A percentile compares a stretch with the other conserved stretches of the same genome.
phyloP scores from a whole-genome alignment of 2,329 filamentous ascomycete species.

The Colletotrichum paranaense region DNA sequence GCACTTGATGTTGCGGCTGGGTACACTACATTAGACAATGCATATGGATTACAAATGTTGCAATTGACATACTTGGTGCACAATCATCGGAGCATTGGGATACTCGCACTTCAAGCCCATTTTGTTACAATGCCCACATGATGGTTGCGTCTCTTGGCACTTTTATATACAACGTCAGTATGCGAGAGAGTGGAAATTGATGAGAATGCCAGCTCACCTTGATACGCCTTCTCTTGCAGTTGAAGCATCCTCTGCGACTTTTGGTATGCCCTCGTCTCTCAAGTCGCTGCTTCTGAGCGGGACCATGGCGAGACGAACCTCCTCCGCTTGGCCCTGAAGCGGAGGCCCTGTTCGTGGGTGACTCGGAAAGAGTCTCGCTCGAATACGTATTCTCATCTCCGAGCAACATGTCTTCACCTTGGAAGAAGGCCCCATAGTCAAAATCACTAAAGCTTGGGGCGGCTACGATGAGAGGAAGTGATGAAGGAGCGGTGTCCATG shows the following conservation, averaged over 20 bases:
- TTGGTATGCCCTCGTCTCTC: conserved; percentile 74
- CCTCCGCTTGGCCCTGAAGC: background rate
- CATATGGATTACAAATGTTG: no score
- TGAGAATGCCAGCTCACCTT: conserved; percentile 55
- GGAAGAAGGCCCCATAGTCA: conserved; percentile 53
- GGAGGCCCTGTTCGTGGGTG: conserved; percentile 16
- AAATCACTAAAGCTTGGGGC: conserved; percentile 46
- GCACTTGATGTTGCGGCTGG: conserved; percentile 68
- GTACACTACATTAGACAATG: background rate
- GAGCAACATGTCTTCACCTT: conserved; percentile 37
- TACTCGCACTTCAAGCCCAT: conserved; percentile 73
- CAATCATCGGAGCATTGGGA: conserved; percentile 61
- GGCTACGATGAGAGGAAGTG: conserved; percentile 41
- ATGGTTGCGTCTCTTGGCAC: conserved; percentile 74
- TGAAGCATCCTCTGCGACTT: conserved; percentile 73
- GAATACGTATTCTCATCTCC: conserved; percentile 40
- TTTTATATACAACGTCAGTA: conserved; percentile 41
- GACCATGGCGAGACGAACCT: background rate
- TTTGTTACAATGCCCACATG: conserved; percentile 73
- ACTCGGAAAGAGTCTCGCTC: conserved; percentile 42
- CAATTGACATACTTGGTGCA: conserved; percentile 57
- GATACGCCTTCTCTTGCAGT: conserved; percentile 74
- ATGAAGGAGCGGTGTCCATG: conserved; percentile 9
- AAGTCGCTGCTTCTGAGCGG: conserved; percentile 51
- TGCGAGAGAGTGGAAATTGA: background rate